These are phyloP conservation scores for Hyaloperonospora brassicae DNA, from an alignment of 352 stramenopile genomes.

Conservation along the genomic window DNA sequence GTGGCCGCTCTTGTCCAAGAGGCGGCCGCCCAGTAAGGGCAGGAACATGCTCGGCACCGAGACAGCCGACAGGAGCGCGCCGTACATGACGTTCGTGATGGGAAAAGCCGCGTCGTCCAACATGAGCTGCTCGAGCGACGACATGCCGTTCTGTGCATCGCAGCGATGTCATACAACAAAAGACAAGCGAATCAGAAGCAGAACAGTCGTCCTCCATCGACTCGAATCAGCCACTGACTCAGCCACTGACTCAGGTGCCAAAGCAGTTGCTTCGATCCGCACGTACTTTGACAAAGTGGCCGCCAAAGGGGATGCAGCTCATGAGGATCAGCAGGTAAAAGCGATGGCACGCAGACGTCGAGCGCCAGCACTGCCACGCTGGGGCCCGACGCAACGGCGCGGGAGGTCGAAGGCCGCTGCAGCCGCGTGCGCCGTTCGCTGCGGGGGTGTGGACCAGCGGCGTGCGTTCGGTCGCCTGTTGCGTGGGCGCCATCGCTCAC, in stretches of 20 bases:
- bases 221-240: too few relatives aligned
- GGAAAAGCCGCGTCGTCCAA: conserved; percentile 63
- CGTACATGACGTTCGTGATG: conserved; percentile 83
- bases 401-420: conserved; percentile 11
- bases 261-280: not conserved
- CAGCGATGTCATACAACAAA: not conserved
- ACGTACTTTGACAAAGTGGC: conserved; percentile 77
- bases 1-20: conserved; percentile 76
- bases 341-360: conserved; percentile 54
- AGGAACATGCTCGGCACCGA: conserved; percentile 81
- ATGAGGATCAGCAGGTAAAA: conserved; percentile 82
- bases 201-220: not conserved
- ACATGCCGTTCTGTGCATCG: conserved; percentile 61
- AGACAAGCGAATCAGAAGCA: not conserved
- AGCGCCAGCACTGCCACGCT: conserved; percentile 63
- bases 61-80: conserved; percentile 68
- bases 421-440: conserved; percentile 5
- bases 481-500: conserved; percentile 20
- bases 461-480: conserved; percentile 28
- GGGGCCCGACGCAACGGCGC: conserved; percentile 34
- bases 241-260: too few relatives aligned
- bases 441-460: conserved; percentile 21
- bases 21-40: conserved; percentile 60
- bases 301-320: conserved; percentile 77
- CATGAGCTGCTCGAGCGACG: conserved; percentile 74